phyloP scores from a whole-genome alignment of 441 rosid genomes.

The Erysimum pusillum region DNA sequence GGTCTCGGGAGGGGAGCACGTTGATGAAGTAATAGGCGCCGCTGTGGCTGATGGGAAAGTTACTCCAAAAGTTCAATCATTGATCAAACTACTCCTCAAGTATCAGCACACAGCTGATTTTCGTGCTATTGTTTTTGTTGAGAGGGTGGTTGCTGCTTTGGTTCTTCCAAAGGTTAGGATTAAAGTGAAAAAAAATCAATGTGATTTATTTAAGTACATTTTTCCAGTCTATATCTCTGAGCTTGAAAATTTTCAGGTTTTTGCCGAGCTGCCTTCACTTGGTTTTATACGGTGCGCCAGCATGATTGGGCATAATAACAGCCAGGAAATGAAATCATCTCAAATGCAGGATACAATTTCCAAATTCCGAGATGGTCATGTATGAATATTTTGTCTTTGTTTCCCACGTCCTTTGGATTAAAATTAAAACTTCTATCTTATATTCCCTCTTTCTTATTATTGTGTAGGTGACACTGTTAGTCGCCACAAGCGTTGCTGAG shows the following conservation, averaged over 20 bases:
- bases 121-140: constrained; percentile 98
- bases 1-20: constrained; percentile 99
- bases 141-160: constrained; percentile 97
- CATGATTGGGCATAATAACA: constrained; percentile 96
- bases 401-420: neutral
- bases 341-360: constrained; percentile 98
- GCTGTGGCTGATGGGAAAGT: constrained; percentile 99
- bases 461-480: constrained; percentile 88
- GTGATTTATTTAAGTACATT: constrained; percentile 1
- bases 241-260: constrained; percentile 62
- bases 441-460: neutral
- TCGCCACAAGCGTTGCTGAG: constrained; percentile 99
- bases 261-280: constrained; percentile 93
- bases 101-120: constrained; percentile 96
- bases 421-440: neutral
- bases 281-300: constrained; percentile 90
- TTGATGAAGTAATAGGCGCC: constrained; percentile 94
- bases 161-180: constrained; percentile 95
- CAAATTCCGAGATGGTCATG: constrained; percentile 97
- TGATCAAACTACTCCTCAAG: constrained; percentile 85
- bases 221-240: constrained; percentile 12
- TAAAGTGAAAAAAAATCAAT: neutral
- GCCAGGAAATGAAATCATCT: constrained; percentile 94
- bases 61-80: constrained; percentile 96
- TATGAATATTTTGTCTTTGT: constrained; percentile 52